A percentile compares a stretch with the other conserved stretches of the same genome.
These are phyloP conservation scores for Penicillium sp. DNA, from an alignment of 2,329 filamentous ascomycete species.

Conservation along the genomic window DNA sequence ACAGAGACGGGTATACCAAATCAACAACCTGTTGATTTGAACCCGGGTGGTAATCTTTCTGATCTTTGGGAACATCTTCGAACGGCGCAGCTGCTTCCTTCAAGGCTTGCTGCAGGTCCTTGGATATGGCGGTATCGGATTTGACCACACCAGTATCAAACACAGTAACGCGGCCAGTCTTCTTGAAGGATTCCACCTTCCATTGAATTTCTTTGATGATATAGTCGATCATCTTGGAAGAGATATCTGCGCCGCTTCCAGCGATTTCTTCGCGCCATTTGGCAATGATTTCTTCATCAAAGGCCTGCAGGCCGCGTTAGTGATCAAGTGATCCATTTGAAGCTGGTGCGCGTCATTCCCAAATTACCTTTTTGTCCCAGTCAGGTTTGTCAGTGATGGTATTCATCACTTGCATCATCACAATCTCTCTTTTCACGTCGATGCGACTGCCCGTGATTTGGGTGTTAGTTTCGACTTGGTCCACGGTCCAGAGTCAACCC, in stretches of 20 bases:
- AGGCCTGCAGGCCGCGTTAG: conserved; percentile 9
- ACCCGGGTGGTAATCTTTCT: conserved; percentile 65
- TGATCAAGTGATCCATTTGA: neutral
- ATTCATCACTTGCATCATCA: conserved; percentile 47
- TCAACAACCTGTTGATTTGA: conserved; percentile 61
- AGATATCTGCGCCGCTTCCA: conserved; percentile 24
- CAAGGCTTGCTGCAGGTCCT: conserved; percentile 46
- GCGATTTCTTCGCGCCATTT: conserved; percentile 37
- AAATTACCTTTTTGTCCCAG: conserved; percentile 44
- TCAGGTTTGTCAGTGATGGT: conserved; percentile 45
- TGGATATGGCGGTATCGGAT: conserved; percentile 52
- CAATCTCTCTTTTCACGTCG: conserved; percentile 28
- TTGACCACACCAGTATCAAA: conserved; percentile 55
- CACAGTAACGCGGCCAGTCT: conserved; percentile 44
- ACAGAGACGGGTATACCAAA: conserved; percentile 63
- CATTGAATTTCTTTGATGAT: conserved; percentile 52
- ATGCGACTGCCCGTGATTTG: neutral
- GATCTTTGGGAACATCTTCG: conserved; percentile 53
- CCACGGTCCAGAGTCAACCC: neutral
- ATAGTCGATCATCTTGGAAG: conserved; percentile 40
- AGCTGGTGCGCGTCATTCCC: no score
- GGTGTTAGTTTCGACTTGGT: neutral
- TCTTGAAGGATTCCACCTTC: conserved; percentile 47
- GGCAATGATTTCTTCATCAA: conserved; percentile 35
- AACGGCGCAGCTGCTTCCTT: conserved; percentile 51